Base-by-base conservation (phyloP, 2,329 filamentous ascomycete genomes). In the Cladosporium sp. region DNA sequence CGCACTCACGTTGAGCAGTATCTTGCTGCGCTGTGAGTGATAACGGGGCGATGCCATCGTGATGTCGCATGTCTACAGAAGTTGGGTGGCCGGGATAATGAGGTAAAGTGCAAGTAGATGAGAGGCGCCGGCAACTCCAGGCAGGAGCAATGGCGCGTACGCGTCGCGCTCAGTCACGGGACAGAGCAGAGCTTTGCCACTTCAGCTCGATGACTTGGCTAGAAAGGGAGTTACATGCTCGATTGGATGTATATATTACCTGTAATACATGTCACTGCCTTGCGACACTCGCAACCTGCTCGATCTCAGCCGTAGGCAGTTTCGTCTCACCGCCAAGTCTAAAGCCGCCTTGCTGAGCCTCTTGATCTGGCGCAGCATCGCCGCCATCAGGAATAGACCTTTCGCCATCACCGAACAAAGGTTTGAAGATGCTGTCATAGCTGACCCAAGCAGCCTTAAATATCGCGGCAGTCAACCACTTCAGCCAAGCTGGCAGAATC, bases 341-440 rank as follows among this genome's bases (percentile, higher is more conserved):
- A 9, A 49, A 12, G 7, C 47, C 28, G 24, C 32, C 56, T 20
- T 35, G 19, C 22, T 57, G 40, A 22, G 35, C 44, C 17, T 39
- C 34, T 24, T 42, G 57, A 25, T 52, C 52, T 32, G 44, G 19
- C 25, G 51, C 50, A 53, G 34, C 61, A 34, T 66, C 51, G 5
- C 62, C 58, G 8, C 61, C 65, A 56, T 69, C 65, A 15, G 66
- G 61, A 9, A 78, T 67, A 1, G 82, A 85, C 64, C 83, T 83
- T 78, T 97, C 93, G 0, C 94, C 94, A 68, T 97, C 89, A 0
- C 93, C 93, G 77, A 95, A 97, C 0, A 87, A 39, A 0, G 73
- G 75, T 71, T 84, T 86, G 63, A 88, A 87, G 17, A 83, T 68
- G 0, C 52, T 60, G 73, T 91, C 88, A 73, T 91, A 90, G 47